These are phyloP conservation scores for Ajuga chamaepitys DNA, from an alignment of 257 asterid genomes.

Conservation along the genomic window DNA sequence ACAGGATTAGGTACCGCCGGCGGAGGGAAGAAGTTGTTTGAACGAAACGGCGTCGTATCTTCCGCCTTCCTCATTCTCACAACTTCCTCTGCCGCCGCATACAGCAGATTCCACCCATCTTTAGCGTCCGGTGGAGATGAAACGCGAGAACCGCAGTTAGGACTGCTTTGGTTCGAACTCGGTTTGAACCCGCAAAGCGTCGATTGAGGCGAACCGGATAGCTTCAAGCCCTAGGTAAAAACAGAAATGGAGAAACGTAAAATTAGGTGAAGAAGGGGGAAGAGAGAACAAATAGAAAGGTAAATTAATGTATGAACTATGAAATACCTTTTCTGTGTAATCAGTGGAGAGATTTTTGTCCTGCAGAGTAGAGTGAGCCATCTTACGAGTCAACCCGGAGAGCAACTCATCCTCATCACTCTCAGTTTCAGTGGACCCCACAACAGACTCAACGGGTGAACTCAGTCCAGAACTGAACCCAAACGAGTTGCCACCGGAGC, in stretches of 20 bases:
- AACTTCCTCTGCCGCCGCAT: slow-evolving; percentile 57
- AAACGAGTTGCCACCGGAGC: slow-evolving; percentile 15
- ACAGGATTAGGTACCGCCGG: slow-evolving; percentile 16
- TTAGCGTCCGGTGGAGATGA: slow-evolving; percentile 36
- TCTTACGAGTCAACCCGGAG: slow-evolving; percentile 35
- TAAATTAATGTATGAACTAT: no score
- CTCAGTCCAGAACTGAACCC: slow-evolving; percentile 48
- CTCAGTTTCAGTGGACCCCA: slow-evolving; percentile 53
- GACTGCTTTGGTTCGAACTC: slow-evolving; percentile 40
- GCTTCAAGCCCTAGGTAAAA: slow-evolving; percentile 26
- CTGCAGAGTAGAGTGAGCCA: slow-evolving; percentile 29
- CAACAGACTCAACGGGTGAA: slow-evolving; percentile 58
- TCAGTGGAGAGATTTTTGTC: slow-evolving; percentile 18
- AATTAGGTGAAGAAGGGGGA: background rate
- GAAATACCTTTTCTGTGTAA: slow-evolving; percentile 28
- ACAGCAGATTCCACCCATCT: slow-evolving; percentile 37
- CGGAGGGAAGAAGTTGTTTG: slow-evolving; percentile 8
- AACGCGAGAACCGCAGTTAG: slow-evolving; percentile 28
- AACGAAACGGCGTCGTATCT: slow-evolving; percentile 22
- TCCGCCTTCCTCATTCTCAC: slow-evolving; percentile 43
- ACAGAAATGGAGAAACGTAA: background rate
- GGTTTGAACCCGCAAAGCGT: slow-evolving; percentile 48
- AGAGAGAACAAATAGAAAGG: background rate
- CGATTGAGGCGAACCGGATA: slow-evolving; percentile 73
- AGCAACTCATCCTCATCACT: slow-evolving; percentile 70